Percentiles rank a stretch among this genome's conserved stretches.
Evolutionary conservation across 2,329 filamentous ascomycete genomes (phyloP).

Genomic region (Cadophora sp.): DNA sequence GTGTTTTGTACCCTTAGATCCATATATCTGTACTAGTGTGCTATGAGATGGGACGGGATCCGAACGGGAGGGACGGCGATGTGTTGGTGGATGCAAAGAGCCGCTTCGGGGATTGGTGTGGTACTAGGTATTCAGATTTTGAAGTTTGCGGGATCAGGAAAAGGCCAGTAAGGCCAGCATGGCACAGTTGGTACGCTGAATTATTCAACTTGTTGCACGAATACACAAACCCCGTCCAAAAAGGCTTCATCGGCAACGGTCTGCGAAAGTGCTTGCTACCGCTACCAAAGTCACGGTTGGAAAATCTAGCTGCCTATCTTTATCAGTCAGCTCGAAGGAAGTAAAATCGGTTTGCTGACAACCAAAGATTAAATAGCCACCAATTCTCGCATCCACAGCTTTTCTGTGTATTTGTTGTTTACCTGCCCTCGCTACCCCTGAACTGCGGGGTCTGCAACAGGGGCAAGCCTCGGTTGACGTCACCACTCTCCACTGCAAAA

Average conservation of each 20-base stretch:
- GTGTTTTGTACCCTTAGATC: neutral
- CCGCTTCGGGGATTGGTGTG: too few species aligned
- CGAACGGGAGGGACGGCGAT: neutral
- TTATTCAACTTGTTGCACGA: too few species aligned
- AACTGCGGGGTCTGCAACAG: neutral
- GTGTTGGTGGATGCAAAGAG: neutral
- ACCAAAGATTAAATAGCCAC: neutral
- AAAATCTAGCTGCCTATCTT: too few species aligned
- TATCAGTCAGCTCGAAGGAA: neutral
- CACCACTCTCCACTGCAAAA: constrained; percentile 7
- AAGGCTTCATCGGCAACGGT: neutral
- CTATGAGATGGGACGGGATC: neutral
- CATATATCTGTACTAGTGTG: neutral
- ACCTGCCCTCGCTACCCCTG: neutral
- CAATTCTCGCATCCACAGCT: neutral
- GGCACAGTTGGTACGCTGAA: too few species aligned
- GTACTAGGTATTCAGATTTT: neutral
- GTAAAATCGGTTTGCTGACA: neutral
- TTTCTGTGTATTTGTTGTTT: neutral
- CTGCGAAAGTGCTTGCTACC: too few species aligned
- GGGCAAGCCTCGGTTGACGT: constrained; percentile 5
- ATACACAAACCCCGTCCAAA: neutral
- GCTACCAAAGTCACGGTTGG: too few species aligned
- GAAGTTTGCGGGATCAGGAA: neutral
- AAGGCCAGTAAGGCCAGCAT: too few species aligned